A percentile compares a stretch with the other conserved stretches of the same genome.
These are phyloP conservation scores for Mortierella alpina DNA, from an alignment of 192 early-diverging fungal genomes.

Conservation along the genomic window DNA sequence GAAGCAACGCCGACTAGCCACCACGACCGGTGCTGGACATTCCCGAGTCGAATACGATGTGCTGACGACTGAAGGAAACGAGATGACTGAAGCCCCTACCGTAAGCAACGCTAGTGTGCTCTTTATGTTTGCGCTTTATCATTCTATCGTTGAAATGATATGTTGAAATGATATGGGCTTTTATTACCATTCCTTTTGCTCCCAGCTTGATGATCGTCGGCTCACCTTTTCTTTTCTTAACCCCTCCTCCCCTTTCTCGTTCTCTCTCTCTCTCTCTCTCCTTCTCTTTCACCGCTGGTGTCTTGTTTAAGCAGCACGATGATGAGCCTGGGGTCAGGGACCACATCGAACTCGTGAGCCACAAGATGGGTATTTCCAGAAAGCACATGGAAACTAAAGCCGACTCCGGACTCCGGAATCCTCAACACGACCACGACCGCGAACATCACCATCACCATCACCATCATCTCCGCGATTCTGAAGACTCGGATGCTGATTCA, in stretches of 20 bases:
- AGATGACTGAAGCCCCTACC: conserved; percentile 28
- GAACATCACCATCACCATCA: background rate
- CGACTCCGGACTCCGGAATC: background rate
- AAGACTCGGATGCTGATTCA: conserved; percentile 19
- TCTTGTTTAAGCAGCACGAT: background rate
- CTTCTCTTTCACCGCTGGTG: background rate
- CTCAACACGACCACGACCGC: background rate
- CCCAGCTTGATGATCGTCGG: background rate
- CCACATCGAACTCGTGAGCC: conserved; percentile 7
- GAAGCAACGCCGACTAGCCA: conserved; percentile 19
- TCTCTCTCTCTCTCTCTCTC: background rate
- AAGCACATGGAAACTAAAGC: background rate
- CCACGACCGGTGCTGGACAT: background rate
- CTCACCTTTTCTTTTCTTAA: background rate
- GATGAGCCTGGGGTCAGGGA: conserved; percentile 7
- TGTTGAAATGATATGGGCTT: background rate
- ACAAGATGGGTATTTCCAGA: conserved; percentile 1
- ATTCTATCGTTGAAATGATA: background rate
- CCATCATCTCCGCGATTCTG: background rate
- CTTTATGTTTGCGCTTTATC: conserved; percentile 4
- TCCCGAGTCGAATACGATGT: conserved; percentile 36
- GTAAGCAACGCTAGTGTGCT: background rate
- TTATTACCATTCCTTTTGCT: background rate
- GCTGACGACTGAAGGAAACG: conserved; percentile 26
- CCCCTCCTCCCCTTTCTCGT: background rate